Conservation (phyloP, 2,329 filamentous ascomycete genomes). For the Plenodomus lindquistii region DNA sequence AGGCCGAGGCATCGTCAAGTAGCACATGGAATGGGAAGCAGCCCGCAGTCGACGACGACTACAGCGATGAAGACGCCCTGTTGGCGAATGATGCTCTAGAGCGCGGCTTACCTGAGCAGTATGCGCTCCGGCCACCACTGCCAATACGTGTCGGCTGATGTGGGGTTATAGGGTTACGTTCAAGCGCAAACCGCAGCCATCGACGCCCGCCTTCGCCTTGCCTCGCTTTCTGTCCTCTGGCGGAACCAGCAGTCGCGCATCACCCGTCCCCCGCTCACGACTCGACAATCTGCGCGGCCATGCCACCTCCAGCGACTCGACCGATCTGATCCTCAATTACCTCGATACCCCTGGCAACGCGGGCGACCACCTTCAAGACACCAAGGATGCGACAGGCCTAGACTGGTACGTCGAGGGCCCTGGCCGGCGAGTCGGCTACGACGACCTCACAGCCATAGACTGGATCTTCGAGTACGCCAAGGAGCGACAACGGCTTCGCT, state of each 20-base stretch:
- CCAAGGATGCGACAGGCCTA: constrained; percentile 49
- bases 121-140: too few species aligned
- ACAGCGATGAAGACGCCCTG: constrained; percentile 53
- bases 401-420: constrained; percentile 94
- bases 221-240: constrained; percentile 50
- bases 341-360: constrained; percentile 45
- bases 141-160: not conserved
- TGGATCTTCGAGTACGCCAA: constrained; percentile 99
- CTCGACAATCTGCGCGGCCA: constrained; percentile 25
- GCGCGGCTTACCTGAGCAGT: constrained; percentile 53
- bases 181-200: constrained; percentile 67
- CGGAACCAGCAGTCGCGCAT: constrained; percentile 31
- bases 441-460: constrained; percentile 95
- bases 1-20: constrained; percentile 52
- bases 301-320: constrained; percentile 29
- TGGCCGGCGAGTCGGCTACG: constrained; percentile 88
- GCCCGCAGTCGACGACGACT: constrained; percentile 44
- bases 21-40: constrained; percentile 42
- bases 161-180: constrained; percentile 61
- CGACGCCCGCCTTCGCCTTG: constrained; percentile 46
- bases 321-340: constrained; percentile 49
- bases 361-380: constrained; percentile 45
- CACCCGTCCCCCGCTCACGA: constrained; percentile 31
- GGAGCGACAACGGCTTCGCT: constrained; percentile 84
- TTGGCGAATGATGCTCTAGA: constrained; percentile 62